Evolutionary conservation across 2,329 filamentous ascomycete genomes (phyloP).

Genomic region (Botryotinia narcissicola): DNA sequence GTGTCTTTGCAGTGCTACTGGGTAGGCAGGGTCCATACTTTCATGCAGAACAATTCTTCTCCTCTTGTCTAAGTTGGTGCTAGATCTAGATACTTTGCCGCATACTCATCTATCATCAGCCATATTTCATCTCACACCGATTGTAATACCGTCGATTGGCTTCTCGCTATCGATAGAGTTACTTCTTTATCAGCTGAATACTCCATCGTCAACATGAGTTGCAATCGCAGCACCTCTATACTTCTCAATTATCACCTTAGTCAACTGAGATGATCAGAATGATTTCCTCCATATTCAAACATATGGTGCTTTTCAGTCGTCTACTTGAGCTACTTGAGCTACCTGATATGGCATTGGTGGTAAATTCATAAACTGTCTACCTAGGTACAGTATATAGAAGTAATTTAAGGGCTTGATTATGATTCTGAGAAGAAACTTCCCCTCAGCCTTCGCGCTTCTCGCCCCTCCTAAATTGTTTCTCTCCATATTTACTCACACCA

Average conservation of each 20-base stretch:
- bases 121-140: not conserved
- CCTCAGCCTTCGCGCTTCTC: not conserved
- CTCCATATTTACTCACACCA: rapidly evolving
- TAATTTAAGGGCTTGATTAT: not conserved
- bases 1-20: not conserved
- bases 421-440: not conserved
- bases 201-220: not conserved
- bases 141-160: not conserved
- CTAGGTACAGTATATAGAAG: not conserved
- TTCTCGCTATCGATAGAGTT: not conserved
- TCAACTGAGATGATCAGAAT: not conserved
- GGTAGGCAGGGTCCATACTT: not conserved
- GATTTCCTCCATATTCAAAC: not conserved
- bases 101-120: not conserved
- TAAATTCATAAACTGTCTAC: not conserved
- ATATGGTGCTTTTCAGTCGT: not conserved
- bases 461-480: not conserved
- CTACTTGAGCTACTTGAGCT: not conserved
- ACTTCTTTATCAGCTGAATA: not conserved
- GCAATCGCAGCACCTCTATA: not conserved
- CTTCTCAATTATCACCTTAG: not conserved
- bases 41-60: not conserved
- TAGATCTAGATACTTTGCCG: not conserved
- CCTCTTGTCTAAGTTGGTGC: not conserved
- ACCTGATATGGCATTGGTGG: too few species aligned